Percentiles rank a stretch among this genome's conserved stretches.
Evolutionary conservation across 2,329 filamentous ascomycete species (phyloP).

Genomic region (Botrytis fabae): DNA sequence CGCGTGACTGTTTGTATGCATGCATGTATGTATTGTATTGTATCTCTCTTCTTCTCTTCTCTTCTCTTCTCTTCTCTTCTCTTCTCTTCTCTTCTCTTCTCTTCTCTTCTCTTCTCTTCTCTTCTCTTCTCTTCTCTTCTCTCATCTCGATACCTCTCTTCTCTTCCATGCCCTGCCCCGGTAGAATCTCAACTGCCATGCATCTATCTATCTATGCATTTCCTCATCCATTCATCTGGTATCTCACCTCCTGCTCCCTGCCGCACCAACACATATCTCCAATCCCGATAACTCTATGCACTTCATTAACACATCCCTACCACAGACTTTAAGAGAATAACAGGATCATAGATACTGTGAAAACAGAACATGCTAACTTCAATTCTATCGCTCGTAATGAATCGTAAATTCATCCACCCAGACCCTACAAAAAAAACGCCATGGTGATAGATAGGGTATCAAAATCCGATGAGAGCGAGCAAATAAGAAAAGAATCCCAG

Average conservation of each 20-base stretch:
- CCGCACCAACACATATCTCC: neutral
- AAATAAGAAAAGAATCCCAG: neutral
- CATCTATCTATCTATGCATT: neutral
- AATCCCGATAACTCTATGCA: neutral
- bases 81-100: no score
- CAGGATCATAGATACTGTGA: neutral
- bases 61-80: neutral
- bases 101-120: neutral
- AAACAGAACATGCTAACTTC: neutral
- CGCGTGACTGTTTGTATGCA: neutral
- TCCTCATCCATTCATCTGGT: neutral
- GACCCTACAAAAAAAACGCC: neutral
- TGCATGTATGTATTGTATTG: no score
- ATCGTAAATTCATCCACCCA: neutral
- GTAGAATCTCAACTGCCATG: neutral
- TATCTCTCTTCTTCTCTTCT: neutral
- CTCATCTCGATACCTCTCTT: neutral
- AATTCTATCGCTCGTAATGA: neutral
- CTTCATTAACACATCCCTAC: neutral
- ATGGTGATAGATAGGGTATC: constrained; percentile 5
- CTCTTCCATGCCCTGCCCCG: no score
- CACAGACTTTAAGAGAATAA: neutral
- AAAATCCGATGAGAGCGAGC: neutral
- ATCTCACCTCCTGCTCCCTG: neutral
- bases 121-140: no score